Conservation (phyloP, 2,329 filamentous ascomycete genomes). For the Dichotomopilus funicola region DNA sequence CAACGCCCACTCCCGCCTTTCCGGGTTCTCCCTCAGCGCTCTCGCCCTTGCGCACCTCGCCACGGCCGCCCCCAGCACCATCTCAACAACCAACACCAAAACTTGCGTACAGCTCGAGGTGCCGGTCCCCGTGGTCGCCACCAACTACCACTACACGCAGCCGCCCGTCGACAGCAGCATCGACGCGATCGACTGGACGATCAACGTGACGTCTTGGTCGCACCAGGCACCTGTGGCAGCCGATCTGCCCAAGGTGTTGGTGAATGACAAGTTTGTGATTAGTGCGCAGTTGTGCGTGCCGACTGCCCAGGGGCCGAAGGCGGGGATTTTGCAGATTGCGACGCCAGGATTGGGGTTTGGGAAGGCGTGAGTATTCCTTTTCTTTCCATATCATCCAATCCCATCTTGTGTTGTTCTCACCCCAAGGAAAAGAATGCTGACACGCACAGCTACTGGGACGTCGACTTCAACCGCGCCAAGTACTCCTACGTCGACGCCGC, state of each 20-base stretch:
- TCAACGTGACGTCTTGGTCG: not conserved
- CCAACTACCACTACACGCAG: not conserved
- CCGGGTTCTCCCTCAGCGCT: not conserved
- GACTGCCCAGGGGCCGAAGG: not conserved
- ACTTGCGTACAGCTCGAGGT: not conserved
- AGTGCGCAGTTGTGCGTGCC: not conserved
- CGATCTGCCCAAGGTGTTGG: not conserved
- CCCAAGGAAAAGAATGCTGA: no score
- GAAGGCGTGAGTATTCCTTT: not conserved
- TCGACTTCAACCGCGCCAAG: not conserved
- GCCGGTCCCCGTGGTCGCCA: not conserved
- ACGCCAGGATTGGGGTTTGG: not conserved
- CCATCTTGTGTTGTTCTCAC: not conserved
- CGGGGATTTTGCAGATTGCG: not conserved
- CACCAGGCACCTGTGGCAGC: not conserved
- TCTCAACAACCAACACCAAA: not conserved
- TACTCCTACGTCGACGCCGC: not conserved
- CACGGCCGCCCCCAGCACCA: not conserved
- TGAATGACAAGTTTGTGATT: not conserved
- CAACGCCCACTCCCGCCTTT: not conserved
- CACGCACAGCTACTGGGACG: not conserved
- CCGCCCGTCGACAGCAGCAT: slow-evolving; percentile 1
- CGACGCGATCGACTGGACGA: not conserved
- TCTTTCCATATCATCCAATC: not conserved
- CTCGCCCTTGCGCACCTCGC: not conserved